phyloP scores from a whole-genome alignment of 2,329 filamentous ascomycete species.

The Colletotrichum salicis region DNA sequence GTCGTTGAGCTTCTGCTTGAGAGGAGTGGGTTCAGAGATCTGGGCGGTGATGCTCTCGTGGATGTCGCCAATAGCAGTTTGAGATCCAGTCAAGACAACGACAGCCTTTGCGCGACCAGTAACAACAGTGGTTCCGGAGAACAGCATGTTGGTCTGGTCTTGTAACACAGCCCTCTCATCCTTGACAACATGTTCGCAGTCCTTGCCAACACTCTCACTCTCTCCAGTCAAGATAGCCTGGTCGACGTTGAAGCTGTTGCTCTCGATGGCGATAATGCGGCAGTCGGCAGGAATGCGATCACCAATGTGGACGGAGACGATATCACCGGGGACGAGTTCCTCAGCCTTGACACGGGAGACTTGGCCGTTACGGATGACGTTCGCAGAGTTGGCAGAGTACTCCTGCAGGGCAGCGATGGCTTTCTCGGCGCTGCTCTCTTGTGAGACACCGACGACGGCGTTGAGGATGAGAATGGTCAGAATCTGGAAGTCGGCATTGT shows the following conservation, averaged over 20 bases:
- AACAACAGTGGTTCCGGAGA: slow-evolving; percentile 97
- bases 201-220: slow-evolving; percentile 96
- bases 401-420: slow-evolving; percentile 97
- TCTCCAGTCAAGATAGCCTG: slow-evolving; percentile 98
- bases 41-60: slow-evolving; percentile 98
- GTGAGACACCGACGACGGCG: slow-evolving; percentile 95
- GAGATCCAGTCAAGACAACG: slow-evolving; percentile 88
- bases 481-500: slow-evolving; percentile 67
- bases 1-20: slow-evolving; percentile 99
- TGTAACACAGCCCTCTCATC: slow-evolving; percentile 93
- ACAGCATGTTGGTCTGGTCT: slow-evolving; percentile 97
- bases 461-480: slow-evolving; percentile 97
- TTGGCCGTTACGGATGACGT: slow-evolving; percentile 86
- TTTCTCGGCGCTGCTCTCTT: slow-evolving; percentile 98
- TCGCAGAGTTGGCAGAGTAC: slow-evolving; percentile 98
- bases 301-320: slow-evolving; percentile 87
- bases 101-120: slow-evolving; percentile 92
- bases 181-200: slow-evolving; percentile 71
- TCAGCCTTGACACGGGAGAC: slow-evolving; percentile 91
- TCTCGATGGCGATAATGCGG: slow-evolving; percentile 87
- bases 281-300: slow-evolving; percentile 96
- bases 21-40: slow-evolving; percentile 94
- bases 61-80: slow-evolving; percentile 97
- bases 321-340: slow-evolving; percentile 93
- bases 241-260: slow-evolving; percentile 97